phyloP scores from a whole-genome alignment of 352 stramenopile species.

The Globisporangium nunn region DNA sequence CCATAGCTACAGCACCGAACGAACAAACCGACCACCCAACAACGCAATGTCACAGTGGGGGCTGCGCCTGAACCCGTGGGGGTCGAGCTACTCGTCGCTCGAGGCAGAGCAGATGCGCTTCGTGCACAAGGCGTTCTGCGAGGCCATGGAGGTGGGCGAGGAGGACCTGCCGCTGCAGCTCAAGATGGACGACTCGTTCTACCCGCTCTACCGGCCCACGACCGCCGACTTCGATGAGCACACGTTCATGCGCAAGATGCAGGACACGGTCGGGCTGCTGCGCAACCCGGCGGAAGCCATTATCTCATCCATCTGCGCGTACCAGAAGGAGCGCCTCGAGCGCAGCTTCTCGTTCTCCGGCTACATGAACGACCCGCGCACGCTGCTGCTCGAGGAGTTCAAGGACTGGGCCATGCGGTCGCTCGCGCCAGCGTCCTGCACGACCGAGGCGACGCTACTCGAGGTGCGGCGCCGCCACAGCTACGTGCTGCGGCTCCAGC shows the following conservation, averaged over 20 bases:
- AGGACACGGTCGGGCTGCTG: conserved; percentile 73
- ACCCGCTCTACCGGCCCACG: conserved; percentile 63
- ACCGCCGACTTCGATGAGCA: conserved; percentile 83
- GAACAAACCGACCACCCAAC: neutral
- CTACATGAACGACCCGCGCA: conserved; percentile 82
- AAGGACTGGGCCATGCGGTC: conserved; percentile 84
- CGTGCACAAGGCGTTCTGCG: conserved; percentile 81
- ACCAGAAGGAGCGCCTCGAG: conserved; percentile 75
- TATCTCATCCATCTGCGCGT: conserved; percentile 82
- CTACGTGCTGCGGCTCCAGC: conserved; percentile 72
- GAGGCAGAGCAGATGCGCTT: conserved; percentile 83
- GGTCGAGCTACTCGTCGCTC: conserved; percentile 78
- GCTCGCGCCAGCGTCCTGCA: conserved; percentile 65
- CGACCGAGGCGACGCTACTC: conserved; percentile 68
- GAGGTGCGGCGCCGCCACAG: conserved; percentile 67
- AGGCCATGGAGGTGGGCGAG: conserved; percentile 76
- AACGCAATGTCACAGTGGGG: conserved; percentile 67
- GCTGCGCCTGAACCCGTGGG: conserved; percentile 77
- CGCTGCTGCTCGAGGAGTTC: conserved; percentile 77
- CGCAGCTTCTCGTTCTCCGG: conserved; percentile 62
- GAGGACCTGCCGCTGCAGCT: conserved; percentile 77
- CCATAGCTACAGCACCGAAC: too few relatives aligned
- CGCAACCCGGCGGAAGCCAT: conserved; percentile 77
- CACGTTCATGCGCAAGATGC: conserved; percentile 86
- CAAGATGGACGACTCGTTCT: conserved; percentile 83